These are phyloP conservation scores for Pythium aphanidermatum DNA, from an alignment of 352 stramenopile genomes.

Conservation along the genomic window DNA sequence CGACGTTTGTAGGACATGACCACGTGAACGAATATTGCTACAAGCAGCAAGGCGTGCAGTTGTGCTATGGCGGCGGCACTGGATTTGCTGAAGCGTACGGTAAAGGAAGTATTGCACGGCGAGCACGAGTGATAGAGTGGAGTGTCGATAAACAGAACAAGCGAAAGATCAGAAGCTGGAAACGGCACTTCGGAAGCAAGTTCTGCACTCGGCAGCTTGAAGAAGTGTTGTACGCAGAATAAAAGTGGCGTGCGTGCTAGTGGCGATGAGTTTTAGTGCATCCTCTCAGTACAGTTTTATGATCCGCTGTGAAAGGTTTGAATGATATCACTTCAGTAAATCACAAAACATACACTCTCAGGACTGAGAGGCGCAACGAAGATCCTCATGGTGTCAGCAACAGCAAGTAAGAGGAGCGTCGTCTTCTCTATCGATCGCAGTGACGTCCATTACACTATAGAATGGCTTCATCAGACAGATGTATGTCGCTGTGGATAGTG, in stretches of 20 bases:
- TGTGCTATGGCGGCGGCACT: conserved; percentile 50
- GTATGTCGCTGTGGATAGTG: too few species aligned
- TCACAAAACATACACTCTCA: too few species aligned
- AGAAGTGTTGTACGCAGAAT: conserved; percentile 14
- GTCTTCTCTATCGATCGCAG: too few species aligned
- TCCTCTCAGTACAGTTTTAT: too few species aligned
- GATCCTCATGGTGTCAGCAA: too few species aligned
- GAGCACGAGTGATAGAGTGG: conserved; percentile 56
- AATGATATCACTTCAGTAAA: too few species aligned
- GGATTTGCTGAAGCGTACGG: conserved; percentile 42
- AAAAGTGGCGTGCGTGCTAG: neutral
- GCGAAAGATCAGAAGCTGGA: conserved; percentile 22
- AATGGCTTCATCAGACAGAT: too few species aligned
- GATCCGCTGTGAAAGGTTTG: too few species aligned
- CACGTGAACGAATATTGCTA: conserved; percentile 58
- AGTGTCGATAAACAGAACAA: conserved; percentile 21
- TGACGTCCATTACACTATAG: too few species aligned
- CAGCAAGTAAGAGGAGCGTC: too few species aligned
- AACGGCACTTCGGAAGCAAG: conserved; percentile 17
- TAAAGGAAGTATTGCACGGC: conserved; percentile 22
- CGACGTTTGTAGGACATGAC: conserved; percentile 50
- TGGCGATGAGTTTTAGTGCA: too few species aligned
- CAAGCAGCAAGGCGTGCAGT: conserved; percentile 29
- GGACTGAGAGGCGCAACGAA: too few species aligned
- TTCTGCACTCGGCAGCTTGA: conserved; percentile 1